phyloP scores from a whole-genome alignment of 2,329 filamentous ascomycete genomes.

The Aspergillus calidoustus region DNA sequence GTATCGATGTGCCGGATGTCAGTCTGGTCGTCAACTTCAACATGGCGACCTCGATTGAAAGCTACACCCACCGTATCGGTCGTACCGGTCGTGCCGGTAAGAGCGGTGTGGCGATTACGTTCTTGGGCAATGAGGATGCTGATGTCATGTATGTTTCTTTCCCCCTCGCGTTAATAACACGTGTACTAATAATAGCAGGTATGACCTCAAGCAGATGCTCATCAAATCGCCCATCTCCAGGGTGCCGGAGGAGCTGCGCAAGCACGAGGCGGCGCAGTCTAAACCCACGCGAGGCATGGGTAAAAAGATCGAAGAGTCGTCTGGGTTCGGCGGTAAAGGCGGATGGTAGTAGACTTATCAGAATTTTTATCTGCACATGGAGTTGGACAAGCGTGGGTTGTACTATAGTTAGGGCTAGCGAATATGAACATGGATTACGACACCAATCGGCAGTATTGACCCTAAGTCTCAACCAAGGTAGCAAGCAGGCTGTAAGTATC shows the following conservation, averaged over 20 bases:
- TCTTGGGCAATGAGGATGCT: constrained; percentile 85
- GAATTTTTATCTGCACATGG: not conserved
- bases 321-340: constrained; percentile 42
- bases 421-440: constrained; percentile 6
- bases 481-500: no score
- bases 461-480: not conserved
- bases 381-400: not conserved
- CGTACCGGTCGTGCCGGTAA: constrained; percentile 97
- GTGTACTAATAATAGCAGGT: constrained; percentile 42
- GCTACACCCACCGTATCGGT: constrained; percentile 94
- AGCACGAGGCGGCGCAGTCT: constrained; percentile 90
- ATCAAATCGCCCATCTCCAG: constrained; percentile 85
- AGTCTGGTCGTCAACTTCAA: constrained; percentile 98
- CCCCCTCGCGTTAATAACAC: not conserved
- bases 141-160: constrained; percentile 72
- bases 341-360: constrained; percentile 32
- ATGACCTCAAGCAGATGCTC: constrained; percentile 95
- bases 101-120: constrained; percentile 94
- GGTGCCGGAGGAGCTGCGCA: constrained; percentile 86
- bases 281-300: constrained; percentile 60
- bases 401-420: constrained; percentile 14
- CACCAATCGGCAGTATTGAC: not conserved
- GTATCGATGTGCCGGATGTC: constrained; percentile 97
- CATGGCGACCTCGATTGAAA: constrained; percentile 92
- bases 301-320: constrained; percentile 54